These are phyloP conservation scores for Coemansia sp. DNA, from an alignment of 192 early-diverging fungal genomes.

Conservation along the genomic window DNA sequence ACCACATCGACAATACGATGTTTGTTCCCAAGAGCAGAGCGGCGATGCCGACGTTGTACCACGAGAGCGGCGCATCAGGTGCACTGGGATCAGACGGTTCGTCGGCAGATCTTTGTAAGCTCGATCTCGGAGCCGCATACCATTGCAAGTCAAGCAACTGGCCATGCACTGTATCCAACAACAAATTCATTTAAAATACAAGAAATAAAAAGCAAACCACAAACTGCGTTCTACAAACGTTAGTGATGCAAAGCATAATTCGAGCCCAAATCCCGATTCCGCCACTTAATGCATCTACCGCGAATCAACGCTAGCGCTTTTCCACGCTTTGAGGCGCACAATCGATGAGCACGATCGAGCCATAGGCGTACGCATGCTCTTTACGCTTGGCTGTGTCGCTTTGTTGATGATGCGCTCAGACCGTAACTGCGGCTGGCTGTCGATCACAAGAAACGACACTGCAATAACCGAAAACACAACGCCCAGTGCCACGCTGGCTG, in stretches of 20 bases:
- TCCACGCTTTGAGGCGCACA: slow-evolving; percentile 36
- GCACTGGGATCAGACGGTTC: slow-evolving; percentile 21
- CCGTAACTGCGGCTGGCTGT: slow-evolving; percentile 30
- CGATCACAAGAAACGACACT: slow-evolving; percentile 36
- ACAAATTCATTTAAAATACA: neutral
- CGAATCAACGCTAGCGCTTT: neutral
- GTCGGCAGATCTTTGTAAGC: neutral
- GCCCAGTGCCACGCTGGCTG: slow-evolving; percentile 66
- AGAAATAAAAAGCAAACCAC: neutral
- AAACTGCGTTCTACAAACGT: neutral
- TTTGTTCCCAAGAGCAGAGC: slow-evolving; percentile 63
- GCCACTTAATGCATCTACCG: neutral
- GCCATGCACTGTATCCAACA: slow-evolving; percentile 5
- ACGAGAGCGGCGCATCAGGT: slow-evolving; percentile 37
- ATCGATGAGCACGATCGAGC: slow-evolving; percentile 19
- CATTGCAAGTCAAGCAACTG: slow-evolving; percentile 27
- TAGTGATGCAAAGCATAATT: neutral
- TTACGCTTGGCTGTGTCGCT: neutral
- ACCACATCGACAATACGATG: slow-evolving; percentile 57
- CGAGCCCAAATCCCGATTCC: neutral
- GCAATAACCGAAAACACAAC: slow-evolving; percentile 45
- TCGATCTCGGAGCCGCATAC: slow-evolving; percentile 17
- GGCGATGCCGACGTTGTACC: slow-evolving; percentile 64
- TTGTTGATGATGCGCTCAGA: slow-evolving; percentile 25
- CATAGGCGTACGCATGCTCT: neutral